Conservation (phyloP, 768 basidiomycete species). For the Kwoniella sp. region DNA sequence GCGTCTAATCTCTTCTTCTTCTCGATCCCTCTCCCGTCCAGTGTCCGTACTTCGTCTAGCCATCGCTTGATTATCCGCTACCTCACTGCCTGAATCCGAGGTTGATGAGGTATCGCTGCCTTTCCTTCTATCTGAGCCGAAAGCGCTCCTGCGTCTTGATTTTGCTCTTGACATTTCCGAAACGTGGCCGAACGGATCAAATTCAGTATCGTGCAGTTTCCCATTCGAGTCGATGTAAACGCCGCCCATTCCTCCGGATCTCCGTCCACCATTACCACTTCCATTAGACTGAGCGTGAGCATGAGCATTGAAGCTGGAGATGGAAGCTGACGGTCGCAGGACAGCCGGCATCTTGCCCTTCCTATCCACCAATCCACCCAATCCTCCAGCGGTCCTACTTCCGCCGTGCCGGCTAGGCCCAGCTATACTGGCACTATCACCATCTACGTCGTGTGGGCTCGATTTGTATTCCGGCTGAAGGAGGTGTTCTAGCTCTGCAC, state of each 20-base stretch:
- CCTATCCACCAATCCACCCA: constrained; percentile 13
- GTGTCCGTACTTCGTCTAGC: constrained; percentile 16
- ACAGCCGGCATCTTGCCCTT: constrained; percentile 16
- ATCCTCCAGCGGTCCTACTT: constrained; percentile 23
- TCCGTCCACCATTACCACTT: constrained; percentile 2
- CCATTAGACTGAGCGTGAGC: background rate
- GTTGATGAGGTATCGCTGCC: constrained; percentile 26
- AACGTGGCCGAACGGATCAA: constrained; percentile 53
- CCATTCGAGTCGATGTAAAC: constrained; percentile 52
- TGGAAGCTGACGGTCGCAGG: constrained; percentile 22
- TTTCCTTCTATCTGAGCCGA: constrained; percentile 44
- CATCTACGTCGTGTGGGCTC: constrained; percentile 18
- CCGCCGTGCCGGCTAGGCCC: constrained; percentile 25
- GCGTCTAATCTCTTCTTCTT: constrained; percentile 45
- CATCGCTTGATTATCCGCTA: background rate
- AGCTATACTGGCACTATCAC: constrained; percentile 29
- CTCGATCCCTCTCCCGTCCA: constrained; percentile 25
- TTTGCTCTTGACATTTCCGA: constrained; percentile 46
- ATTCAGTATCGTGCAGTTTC: constrained; percentile 54
- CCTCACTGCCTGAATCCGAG: constrained; percentile 19
- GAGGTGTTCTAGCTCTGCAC: constrained; percentile 49
- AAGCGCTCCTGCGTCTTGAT: constrained; percentile 44
- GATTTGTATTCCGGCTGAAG: constrained; percentile 44
- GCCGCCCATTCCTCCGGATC: constrained; percentile 24
- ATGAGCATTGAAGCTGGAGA: constrained; percentile 20